phyloP scores from a whole-genome alignment of 352 stramenopile species.

The Pythium aquatile region DNA sequence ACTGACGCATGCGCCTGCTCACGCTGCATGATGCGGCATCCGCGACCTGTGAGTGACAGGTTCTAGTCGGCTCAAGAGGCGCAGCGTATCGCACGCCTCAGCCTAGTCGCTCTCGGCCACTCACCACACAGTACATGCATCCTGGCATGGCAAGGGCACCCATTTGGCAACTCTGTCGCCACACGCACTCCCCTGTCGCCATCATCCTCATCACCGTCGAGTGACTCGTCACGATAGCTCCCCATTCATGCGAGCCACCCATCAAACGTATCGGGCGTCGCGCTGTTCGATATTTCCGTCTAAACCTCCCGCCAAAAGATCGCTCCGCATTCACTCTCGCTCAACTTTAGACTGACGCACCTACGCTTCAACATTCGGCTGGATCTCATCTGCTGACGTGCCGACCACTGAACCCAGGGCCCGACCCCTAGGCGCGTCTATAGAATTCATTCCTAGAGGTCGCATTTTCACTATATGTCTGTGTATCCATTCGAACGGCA shows the following conservation, averaged over 20 bases:
- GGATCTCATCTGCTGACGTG: constrained; percentile 16
- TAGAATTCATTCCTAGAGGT: constrained; percentile 21
- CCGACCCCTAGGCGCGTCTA: not conserved
- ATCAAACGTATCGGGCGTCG: not conserved
- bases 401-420: constrained; percentile 14
- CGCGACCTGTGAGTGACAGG: not conserved
- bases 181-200: not conserved
- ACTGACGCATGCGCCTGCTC: not conserved
- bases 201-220: not conserved
- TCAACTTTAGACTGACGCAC: constrained; percentile 3
- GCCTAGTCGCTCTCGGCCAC: not conserved
- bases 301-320: not conserved
- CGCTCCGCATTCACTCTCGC: not conserved
- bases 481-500: constrained; percentile 9
- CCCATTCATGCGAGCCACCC: not conserved
- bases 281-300: constrained; percentile 1
- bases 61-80: not conserved
- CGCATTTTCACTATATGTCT: not conserved
- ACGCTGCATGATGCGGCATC: not conserved
- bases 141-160: not conserved
- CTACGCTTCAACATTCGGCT: not conserved
- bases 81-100: constrained; percentile 7
- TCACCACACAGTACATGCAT: constrained; percentile 2
- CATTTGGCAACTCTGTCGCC: not conserved
- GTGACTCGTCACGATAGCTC: not conserved